Conservation (phyloP, 2,329 filamentous ascomycete genomes). For the Talaromyces sp. region DNA sequence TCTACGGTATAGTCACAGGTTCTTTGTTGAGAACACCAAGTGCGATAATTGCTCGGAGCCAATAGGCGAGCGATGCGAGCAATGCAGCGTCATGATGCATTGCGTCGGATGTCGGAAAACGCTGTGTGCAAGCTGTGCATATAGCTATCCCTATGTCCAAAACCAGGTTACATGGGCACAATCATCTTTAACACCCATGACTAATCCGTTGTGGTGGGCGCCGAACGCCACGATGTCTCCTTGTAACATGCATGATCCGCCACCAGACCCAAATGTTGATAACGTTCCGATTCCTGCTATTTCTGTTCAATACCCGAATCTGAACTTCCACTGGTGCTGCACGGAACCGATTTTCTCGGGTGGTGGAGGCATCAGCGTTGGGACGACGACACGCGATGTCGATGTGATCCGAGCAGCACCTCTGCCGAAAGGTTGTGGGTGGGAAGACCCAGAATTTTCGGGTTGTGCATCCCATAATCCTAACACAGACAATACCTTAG, state of each 20-base stretch:
- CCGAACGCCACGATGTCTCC: conserved; percentile 52
- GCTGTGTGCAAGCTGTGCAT: conserved; percentile 56
- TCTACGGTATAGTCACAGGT: conserved; percentile 49
- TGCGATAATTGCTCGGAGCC: conserved; percentile 51
- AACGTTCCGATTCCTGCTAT: conserved; percentile 32
- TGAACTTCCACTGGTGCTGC: conserved; percentile 58
- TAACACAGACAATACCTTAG: conserved; percentile 35
- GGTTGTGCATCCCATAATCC: conserved; percentile 38
- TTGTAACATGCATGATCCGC: conserved; percentile 54
- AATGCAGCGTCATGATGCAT: conserved; percentile 58
- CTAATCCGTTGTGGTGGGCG: conserved; percentile 54
- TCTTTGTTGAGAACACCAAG: conserved; percentile 50
- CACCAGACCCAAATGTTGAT: conserved; percentile 25
- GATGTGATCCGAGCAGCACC: conserved; percentile 55
- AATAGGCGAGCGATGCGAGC: conserved; percentile 55
- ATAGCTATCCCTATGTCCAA: conserved; percentile 46
- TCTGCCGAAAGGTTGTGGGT: conserved; percentile 50
- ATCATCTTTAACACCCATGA: conserved; percentile 15
- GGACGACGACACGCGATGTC: conserved; percentile 49
- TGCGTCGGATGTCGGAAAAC: conserved; percentile 58
- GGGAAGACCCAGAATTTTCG: conserved; percentile 52
- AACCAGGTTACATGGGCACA: conserved; percentile 33
- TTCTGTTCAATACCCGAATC: conserved; percentile 40
- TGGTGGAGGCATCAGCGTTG: conserved; percentile 54
- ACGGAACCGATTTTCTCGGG: conserved; percentile 56